Evolutionary conservation across 768 basidiomycete genomes (phyloP), one percentile per base, ranked within the genome.

Genomic region (Chlorophyllum brunneum): DNA sequence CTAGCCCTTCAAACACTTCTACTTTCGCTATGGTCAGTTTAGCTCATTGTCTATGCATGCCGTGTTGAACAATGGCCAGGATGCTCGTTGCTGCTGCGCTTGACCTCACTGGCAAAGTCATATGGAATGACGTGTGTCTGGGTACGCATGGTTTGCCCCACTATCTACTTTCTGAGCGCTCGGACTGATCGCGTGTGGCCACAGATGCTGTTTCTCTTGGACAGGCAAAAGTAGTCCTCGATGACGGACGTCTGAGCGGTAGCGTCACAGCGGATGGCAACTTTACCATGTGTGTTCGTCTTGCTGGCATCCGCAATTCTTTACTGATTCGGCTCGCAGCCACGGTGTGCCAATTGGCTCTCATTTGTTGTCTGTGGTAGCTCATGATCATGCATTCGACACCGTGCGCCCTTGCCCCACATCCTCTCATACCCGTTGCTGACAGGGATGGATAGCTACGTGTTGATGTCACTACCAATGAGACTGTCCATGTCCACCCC

Each of bases 121-220:
- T 77, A 40, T 89, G 86, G 85, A 90, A 86, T 65, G 78, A 80
- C n/a, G 56, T 82, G 6, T 89, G 87, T 70, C 70, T 75, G 37
- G 71, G 88, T 88, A 48, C 48, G 68, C 59, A 26, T 42, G n/a
- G n/a, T 36, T 11, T 4, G 9, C n/a, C 34, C 24, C 26, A 20
- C 15, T 7, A 45, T 13, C 22, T 30, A 22, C 11, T 13, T 9
- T 44, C 37, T 46, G 5, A 22, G 40, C 42, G 13, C 3, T 15
- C 40, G 42, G n/a, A 22, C 39, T 39, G 15, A 27, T 47, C 9
- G 30, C 33, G 31, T 36, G 15, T 15, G 27, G 20, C 20, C 46
- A 46, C 31, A 63, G 62, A 62, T 73, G 70, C 63, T 51, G 61
- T 66, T 45, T 54, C 54, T 26, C 73, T 90, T 6, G 83, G 84